Percentiles rank a stretch among this genome's conserved stretches.
Evolutionary conservation across 306 rosid genomes (phyloP).

Genomic region (Parietaria judaica): DNA sequence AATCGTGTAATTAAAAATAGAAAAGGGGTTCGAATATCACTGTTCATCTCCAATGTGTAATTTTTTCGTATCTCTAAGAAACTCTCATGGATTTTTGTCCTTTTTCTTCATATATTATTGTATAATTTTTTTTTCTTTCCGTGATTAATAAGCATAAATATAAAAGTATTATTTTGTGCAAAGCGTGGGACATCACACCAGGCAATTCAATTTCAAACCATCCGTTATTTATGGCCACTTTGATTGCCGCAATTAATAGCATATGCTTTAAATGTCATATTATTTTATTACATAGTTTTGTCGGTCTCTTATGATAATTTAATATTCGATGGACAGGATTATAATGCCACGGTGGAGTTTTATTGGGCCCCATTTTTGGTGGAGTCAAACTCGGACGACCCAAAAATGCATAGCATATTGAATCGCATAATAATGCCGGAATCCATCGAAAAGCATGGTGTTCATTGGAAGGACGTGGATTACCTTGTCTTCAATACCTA

Average conservation of each 20-base stretch:
- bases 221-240: too few species aligned
- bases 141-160: neutral
- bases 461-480: constrained; percentile 69
- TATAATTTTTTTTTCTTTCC: neutral
- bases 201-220: too few species aligned
- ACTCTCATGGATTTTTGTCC: neutral
- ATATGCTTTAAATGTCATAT: neutral
- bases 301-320: neutral
- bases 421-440: constrained; percentile 87
- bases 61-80: neutral
- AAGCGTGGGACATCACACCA: too few species aligned
- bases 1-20: neutral
- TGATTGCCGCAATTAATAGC: too few species aligned
- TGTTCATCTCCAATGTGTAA: too few species aligned
- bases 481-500: constrained; percentile 83
- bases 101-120: neutral
- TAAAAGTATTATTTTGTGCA: neutral
- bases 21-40: neutral
- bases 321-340: constrained; percentile 33
- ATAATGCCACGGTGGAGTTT: constrained; percentile 81
- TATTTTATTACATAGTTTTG: constrained; percentile 17
- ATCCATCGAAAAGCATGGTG: constrained; percentile 75
- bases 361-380: constrained; percentile 97
- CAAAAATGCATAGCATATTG: constrained; percentile 69
- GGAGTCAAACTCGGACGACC: constrained; percentile 95